These are phyloP conservation scores for Forsythia suspensa DNA, from an alignment of 257 asterid genomes.

Conservation along the genomic window DNA sequence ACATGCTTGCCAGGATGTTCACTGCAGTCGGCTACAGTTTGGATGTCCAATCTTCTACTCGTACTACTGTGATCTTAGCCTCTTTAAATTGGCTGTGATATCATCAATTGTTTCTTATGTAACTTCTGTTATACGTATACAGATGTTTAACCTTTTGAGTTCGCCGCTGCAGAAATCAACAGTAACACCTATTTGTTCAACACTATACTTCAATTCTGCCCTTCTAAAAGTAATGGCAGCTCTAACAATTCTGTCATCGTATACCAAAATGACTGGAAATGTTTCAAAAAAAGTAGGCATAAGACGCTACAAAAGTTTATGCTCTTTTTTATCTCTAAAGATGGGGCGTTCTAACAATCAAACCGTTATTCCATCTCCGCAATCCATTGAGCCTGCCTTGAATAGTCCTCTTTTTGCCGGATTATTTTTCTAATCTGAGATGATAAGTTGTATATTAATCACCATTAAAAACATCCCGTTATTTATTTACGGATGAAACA, in stretches of 20 bases:
- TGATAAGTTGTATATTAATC: background rate
- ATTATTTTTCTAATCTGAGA: background rate
- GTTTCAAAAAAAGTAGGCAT: no score
- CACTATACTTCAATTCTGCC: no score
- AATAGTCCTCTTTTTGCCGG: background rate
- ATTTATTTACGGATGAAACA: background rate
- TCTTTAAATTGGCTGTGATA: background rate
- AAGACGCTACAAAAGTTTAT: no score
- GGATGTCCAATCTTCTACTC: background rate
- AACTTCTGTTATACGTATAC: background rate
- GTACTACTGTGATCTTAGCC: background rate
- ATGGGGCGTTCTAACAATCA: no score
- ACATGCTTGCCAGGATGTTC: slow-evolving; percentile 7
- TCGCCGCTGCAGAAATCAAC: no score
- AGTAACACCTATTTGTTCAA: no score
- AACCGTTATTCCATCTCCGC: no score
- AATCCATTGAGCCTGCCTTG: no score
- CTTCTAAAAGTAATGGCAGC: no score
- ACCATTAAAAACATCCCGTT: background rate
- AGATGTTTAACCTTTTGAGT: background rate
- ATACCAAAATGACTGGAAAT: no score
- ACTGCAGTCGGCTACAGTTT: background rate
- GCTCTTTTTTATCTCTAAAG: no score
- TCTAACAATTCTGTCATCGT: no score
- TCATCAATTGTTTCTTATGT: background rate